Percentiles rank a stretch among this genome's conserved stretches.
phyloP scores from a whole-genome alignment of 148 eudicot species.

The Rhododendron mucronatum region DNA sequence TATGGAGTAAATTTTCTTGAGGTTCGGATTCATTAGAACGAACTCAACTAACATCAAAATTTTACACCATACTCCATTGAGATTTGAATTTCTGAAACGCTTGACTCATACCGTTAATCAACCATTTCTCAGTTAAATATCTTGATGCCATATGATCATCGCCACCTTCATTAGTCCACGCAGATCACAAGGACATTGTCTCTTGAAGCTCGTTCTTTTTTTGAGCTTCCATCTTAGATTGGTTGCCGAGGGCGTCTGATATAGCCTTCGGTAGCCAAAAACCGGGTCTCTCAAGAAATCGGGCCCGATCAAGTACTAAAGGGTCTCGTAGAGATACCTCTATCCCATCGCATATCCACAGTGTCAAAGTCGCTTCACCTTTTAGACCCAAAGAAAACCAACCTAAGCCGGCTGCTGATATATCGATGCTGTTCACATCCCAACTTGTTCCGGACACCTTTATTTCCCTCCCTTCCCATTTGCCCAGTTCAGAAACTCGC shows the following conservation, averaged over 20 bases:
- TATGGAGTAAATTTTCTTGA: neutral
- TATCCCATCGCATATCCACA: constrained; percentile 66
- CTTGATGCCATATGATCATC: neutral
- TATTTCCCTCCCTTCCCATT: constrained; percentile 56
- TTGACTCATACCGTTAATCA: neutral
- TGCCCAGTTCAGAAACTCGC: constrained; percentile 59
- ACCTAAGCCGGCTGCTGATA: constrained; percentile 78
- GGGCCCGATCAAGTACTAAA: constrained; percentile 77
- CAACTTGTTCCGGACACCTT: constrained; percentile 83
- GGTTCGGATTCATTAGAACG: neutral
- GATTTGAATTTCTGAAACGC: neutral
- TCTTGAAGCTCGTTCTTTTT: constrained; percentile 38
- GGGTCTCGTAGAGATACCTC: constrained; percentile 70
- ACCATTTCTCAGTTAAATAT: neutral
- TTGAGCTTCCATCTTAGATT: constrained; percentile 60
- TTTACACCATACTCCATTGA: neutral
- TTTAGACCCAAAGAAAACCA: constrained; percentile 92
- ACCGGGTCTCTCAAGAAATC: constrained; percentile 73
- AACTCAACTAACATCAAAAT: neutral
- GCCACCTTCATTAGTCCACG: constrained; percentile 6
- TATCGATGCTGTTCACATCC: constrained; percentile 75
- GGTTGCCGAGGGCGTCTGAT: constrained; percentile 75
- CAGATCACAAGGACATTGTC: constrained; percentile 12
- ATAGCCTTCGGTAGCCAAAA: constrained; percentile 89
- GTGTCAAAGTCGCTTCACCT: constrained; percentile 70